Base-by-base conservation (phyloP, 371 early-diverging fungal species). In the Rhizomucor miehei region DNA sequence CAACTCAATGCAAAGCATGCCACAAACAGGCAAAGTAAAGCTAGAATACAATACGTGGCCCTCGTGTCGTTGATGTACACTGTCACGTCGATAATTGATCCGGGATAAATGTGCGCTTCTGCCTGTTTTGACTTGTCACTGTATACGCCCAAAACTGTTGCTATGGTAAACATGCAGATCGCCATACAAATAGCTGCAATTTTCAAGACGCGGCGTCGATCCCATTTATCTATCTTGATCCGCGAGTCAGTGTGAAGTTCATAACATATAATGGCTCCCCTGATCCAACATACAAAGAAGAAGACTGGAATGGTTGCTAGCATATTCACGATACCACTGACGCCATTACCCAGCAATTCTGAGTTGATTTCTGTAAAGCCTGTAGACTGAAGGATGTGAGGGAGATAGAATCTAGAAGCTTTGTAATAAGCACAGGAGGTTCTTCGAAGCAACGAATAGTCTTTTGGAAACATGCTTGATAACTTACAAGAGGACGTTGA, bases 401-500 rank as follows among this genome's bases (percentile, higher is more conserved):
- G 84, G 2, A 88, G 73, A 63, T 85, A 89, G 52, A 67, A 75
- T 14, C 75, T 75, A 57, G 13, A 53, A 14, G 47, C 49, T 17
- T 49, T 10, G 19, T 29, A 24, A 17, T 10, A 5, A 46, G 0
- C 38, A 1, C 6, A 19, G 6, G 19, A 39, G 2, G 19, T 14
- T 9, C 13, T 23, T 1, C 9, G 19, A 23, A 47, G 47, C 2
- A 23, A 1, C 24, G n/a, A n/a, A n/a, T n/a, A n/a, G 29, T 29
- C 29, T 3, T 29, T 3, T 29, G 29, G 29, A 8, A 29, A 29
- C 8, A 29, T 29, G 5, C 8, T 29, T 29, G 29, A 3, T 29
- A 1, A 50, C 63, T 61, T 87, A 88, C 87, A 89, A 71, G 36
- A 87, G 69, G 5, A 81, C 84, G 63, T 89, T 90, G 70, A 89